Base-by-base conservation (phyloP, 805 yeast species). In the Candida adriatica region DNA sequence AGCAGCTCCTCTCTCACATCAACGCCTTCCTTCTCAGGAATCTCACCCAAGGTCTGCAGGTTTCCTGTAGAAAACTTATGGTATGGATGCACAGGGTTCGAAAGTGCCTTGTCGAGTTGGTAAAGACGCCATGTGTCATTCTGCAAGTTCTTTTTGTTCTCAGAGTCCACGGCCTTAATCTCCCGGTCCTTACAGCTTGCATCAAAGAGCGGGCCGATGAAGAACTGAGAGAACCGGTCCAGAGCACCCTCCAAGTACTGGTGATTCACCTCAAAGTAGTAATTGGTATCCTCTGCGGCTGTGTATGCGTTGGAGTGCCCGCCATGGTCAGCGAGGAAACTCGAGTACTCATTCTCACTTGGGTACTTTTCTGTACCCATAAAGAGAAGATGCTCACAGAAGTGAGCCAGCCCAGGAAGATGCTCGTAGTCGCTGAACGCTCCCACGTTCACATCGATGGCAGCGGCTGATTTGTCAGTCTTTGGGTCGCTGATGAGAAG, bases 281-380 rank as follows among this genome's bases (percentile, higher is more conserved):
- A 90, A 58, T 90, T 90, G 5, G 97, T 90, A 48, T 84, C 86
- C 46, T 80, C 80, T 4, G 86, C 65, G 2, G 95, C 79, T 1
- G 98, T 90, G 57, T 80, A 90, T 1, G 98, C 98, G 53, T 90
- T 90, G 21, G 94, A 82, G 39, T 71, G 71, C 13, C 97, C 98
- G 24, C 88, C 80, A 51, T 92, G 94, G 39, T 80, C 76, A 7
- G 94, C 69, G 34, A 90, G 61, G 54, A 68, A 92, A 31, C 79
- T 73, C 27, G 80, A 65, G 52, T 83, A 83, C 43, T 80, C 92
- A 49, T 80, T 82, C 54, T 83, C 92, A 31, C 70, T 67, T 0
- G 92, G 92, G 46, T 75, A 83, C 56, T 80, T 80, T 42, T 68
- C 57, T 4, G 92, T 81, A 6, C 94, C 94, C 87, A 82, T 79